Evolutionary conservation across 2,329 filamentous ascomycete species (phyloP).

Genomic region (Fusarium austroafricanum): DNA sequence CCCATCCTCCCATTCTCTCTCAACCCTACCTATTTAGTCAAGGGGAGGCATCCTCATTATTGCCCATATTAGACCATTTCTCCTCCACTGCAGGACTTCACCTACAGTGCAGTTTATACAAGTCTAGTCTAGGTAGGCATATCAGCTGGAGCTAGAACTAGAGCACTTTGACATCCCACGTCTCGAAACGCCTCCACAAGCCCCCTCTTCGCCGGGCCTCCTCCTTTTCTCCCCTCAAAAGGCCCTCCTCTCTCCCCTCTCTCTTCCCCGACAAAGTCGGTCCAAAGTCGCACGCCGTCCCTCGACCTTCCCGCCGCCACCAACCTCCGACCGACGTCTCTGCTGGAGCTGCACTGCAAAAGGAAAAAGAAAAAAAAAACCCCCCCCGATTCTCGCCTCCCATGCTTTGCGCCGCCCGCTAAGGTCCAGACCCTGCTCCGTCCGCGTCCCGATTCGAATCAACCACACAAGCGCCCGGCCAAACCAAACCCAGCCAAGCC

Average conservation of each 20-base stretch:
- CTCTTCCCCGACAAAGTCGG: conserved; percentile 23
- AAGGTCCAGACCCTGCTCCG: conserved; percentile 41
- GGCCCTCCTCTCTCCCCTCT: conserved; percentile 28
- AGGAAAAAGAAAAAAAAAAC: conserved; percentile 16
- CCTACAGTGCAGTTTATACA: not conserved
- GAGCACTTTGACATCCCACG: conserved; percentile 34
- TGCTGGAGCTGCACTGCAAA: conserved; percentile 25
- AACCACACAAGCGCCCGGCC: conserved; percentile 35
- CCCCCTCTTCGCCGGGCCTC: conserved; percentile 26
- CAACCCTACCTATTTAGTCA: not conserved
- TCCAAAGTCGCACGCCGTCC: conserved; percentile 28
- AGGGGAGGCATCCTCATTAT: conserved; percentile 2
- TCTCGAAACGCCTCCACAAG: conserved; percentile 39
- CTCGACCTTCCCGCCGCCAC: conserved; percentile 35
- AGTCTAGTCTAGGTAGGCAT: conserved; percentile 7
- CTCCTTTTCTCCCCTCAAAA: conserved; percentile 37
- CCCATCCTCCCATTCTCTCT: not conserved
- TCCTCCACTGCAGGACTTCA: not conserved
- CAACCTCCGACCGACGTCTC: conserved; percentile 24
- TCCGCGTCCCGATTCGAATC: conserved; percentile 39
- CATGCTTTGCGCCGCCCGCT: conserved; percentile 39
- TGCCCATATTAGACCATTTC: not conserved
- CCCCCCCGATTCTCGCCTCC: conserved; percentile 43
- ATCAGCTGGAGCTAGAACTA: not conserved
- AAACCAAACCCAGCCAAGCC: conserved; percentile 21